phyloP scores from a whole-genome alignment of 2,329 filamentous ascomycete species.

The Colletotrichum liriopes region DNA sequence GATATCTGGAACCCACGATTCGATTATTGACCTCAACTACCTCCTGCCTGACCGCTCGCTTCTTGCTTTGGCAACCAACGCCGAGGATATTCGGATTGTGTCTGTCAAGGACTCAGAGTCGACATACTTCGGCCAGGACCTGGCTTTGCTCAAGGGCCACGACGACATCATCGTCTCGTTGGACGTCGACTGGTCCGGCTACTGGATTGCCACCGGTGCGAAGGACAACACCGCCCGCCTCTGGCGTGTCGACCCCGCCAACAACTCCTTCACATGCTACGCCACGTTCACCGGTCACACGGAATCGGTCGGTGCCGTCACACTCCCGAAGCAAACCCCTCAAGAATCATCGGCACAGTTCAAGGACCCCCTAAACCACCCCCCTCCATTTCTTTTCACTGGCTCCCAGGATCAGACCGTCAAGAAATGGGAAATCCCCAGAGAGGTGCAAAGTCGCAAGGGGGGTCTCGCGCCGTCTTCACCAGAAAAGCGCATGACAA shows the following conservation, averaged over 20 bases:
- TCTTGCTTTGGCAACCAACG: slow-evolving; percentile 93
- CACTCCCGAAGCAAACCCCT: slow-evolving; percentile 81
- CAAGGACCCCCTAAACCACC: slow-evolving; percentile 81
- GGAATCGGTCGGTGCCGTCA: slow-evolving; percentile 92
- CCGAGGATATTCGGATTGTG: slow-evolving; percentile 91
- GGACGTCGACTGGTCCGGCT: slow-evolving; percentile 95
- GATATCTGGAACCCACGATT: slow-evolving; percentile 96
- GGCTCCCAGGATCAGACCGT: slow-evolving; percentile 96
- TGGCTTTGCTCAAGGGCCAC: slow-evolving; percentile 89
- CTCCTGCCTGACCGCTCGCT: slow-evolving; percentile 85
- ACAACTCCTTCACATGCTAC: slow-evolving; percentile 83
- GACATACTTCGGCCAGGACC: slow-evolving; percentile 89
- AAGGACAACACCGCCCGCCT: slow-evolving; percentile 96
- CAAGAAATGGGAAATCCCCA: slow-evolving; percentile 91
- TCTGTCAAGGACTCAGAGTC: slow-evolving; percentile 70
- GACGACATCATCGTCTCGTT: slow-evolving; percentile 96
- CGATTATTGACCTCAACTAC: slow-evolving; percentile 95
- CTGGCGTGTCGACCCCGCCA: slow-evolving; percentile 87
- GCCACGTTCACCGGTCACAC: slow-evolving; percentile 91
- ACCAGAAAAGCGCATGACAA: slow-evolving; percentile 98
- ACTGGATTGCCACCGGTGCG: slow-evolving; percentile 95
- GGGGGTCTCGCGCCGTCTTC: slow-evolving; percentile 79
- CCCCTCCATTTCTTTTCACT: slow-evolving; percentile 88
- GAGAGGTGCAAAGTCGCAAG: slow-evolving; percentile 63
- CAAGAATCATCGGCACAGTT: slow-evolving; percentile 78